Conservation (phyloP, 805 yeast species). For the Lipomyces chichibuensis region DNA sequence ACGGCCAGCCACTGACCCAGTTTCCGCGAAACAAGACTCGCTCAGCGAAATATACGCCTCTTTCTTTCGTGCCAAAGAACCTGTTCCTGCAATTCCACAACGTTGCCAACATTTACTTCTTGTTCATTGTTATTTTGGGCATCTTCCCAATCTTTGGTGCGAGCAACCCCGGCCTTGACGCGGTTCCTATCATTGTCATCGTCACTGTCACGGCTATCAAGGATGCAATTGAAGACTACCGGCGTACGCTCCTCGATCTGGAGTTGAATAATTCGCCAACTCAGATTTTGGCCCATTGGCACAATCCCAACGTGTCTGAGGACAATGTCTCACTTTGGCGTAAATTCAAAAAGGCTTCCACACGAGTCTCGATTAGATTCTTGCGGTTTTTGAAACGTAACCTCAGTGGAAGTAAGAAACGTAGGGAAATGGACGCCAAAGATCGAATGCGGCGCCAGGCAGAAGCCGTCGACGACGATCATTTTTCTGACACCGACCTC, state of each 20-base stretch:
- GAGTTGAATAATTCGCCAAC: conserved; percentile 70
- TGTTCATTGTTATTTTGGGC: conserved; percentile 67
- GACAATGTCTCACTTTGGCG: conserved; percentile 69
- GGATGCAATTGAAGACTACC: conserved; percentile 77
- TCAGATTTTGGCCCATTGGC: conserved; percentile 57
- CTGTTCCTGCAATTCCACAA: conserved; percentile 77
- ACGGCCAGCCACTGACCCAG: conserved; percentile 59
- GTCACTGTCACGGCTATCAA: conserved; percentile 72
- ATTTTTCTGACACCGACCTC: conserved; percentile 23
- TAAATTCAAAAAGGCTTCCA: conserved; percentile 61
- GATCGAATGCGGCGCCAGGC: conserved; percentile 17
- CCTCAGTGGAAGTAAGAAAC: conserved; percentile 17
- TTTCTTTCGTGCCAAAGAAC: conserved; percentile 86
- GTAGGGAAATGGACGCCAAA: conserved; percentile 26
- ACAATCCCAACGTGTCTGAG: conserved; percentile 60
- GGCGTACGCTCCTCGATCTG: conserved; percentile 63
- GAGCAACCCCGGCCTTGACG: conserved; percentile 69
- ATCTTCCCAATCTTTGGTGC: conserved; percentile 75
- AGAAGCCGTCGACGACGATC: conserved; percentile 25
- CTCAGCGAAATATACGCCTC: conserved; percentile 93
- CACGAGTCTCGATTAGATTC: conserved; percentile 39
- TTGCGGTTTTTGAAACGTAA: conserved; percentile 22
- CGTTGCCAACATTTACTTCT: conserved; percentile 87
- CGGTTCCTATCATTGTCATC: conserved; percentile 80
- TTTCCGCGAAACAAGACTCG: conserved; percentile 90